A percentile compares a stretch with the other conserved stretches of the same genome.
phyloP scores from a whole-genome alignment of 148 eudicot species.

The Dysphania ambrosioides region DNA sequence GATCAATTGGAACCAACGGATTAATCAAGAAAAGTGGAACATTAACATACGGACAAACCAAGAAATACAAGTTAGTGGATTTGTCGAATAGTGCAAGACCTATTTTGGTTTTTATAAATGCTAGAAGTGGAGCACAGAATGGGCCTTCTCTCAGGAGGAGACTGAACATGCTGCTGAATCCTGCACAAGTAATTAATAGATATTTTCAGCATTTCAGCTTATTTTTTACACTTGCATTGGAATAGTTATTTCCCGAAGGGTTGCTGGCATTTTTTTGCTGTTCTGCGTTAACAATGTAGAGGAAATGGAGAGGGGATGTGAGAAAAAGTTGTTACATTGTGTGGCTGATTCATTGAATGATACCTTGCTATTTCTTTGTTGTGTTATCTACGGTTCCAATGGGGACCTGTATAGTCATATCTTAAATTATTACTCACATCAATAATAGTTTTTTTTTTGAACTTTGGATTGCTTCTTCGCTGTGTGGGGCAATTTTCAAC shows the following conservation, averaged over 20 bases:
- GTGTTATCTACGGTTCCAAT: neutral
- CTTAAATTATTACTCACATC: neutral
- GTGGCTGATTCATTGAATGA: neutral
- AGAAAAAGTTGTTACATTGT: neutral
- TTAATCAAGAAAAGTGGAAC: conserved; percentile 40
- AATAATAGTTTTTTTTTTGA: neutral
- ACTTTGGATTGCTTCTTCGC: neutral
- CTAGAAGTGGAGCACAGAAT: conserved; percentile 82
- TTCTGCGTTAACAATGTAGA: neutral
- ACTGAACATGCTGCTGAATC: conserved; percentile 74
- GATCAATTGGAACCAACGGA: conserved; percentile 39
- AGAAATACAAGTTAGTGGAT: conserved; percentile 57
- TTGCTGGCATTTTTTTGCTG: neutral
- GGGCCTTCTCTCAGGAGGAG: conserved; percentile 69
- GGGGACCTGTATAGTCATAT: neutral
- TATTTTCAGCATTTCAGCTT: neutral
- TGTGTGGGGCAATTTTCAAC: too few species aligned
- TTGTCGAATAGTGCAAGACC: conserved; percentile 74
- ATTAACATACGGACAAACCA: conserved; percentile 40
- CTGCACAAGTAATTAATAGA: conserved; percentile 56
- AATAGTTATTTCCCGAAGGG: neutral
- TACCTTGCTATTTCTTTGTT: neutral
- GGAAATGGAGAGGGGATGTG: neutral
- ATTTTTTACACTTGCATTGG: neutral
- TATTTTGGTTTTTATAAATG: conserved; percentile 67